Conservation (phyloP, 805 yeast species). For the Saturnispora saitoi region DNA sequence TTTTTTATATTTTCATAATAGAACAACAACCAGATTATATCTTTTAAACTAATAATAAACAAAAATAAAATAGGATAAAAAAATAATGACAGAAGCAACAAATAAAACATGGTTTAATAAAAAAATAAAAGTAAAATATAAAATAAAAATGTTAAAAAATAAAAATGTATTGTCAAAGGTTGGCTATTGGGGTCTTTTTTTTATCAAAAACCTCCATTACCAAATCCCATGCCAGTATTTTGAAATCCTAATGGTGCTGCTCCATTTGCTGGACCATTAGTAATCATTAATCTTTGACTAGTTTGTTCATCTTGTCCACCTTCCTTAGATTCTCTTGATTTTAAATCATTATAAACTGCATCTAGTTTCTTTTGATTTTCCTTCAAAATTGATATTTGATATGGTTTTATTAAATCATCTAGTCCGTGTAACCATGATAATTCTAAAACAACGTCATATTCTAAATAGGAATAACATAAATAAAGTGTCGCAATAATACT, state of each 20-base stretch:
- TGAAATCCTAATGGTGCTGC: slow-evolving; percentile 48
- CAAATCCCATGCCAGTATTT: slow-evolving; percentile 66
- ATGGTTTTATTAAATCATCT: slow-evolving; percentile 83
- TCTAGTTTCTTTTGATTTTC: slow-evolving; percentile 66
- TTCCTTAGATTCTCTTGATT: slow-evolving; percentile 57
- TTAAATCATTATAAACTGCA: slow-evolving; percentile 61
- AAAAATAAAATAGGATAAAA: slow-evolving; percentile 7
- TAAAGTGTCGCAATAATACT: slow-evolving; percentile 86
- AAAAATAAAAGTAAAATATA: no score
- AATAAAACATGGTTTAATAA: not conserved
- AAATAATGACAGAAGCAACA: not conserved
- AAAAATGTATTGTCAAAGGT: no score
- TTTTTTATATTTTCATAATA: no score
- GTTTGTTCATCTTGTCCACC: slow-evolving; percentile 42
- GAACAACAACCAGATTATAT: no score
- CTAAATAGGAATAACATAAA: slow-evolving; percentile 72
- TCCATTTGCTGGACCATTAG: slow-evolving; percentile 47
- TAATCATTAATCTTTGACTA: slow-evolving; percentile 71
- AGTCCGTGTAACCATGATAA: slow-evolving; percentile 84
- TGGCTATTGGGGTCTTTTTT: not conserved
- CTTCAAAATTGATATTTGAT: slow-evolving; percentile 72
- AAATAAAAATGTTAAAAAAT: no score
- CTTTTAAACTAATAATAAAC: slow-evolving; percentile 3
- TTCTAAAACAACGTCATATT: slow-evolving; percentile 79
- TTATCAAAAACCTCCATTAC: slow-evolving; percentile 38